Conservation (phyloP, 2,329 filamentous ascomycete species). For the Calonectria ilicicola region DNA sequence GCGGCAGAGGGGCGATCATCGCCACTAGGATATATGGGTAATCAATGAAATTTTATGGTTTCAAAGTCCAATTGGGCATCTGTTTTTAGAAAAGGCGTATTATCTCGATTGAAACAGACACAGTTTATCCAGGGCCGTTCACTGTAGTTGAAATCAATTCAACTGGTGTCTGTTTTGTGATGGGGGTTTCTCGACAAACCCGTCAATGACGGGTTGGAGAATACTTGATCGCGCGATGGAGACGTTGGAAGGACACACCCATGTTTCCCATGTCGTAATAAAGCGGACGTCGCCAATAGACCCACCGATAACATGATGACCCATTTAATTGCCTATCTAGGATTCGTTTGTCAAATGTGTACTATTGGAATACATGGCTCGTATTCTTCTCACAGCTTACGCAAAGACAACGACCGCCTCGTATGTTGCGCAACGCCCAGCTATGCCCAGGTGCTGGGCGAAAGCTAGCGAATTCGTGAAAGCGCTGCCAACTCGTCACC, state of each 20-base stretch:
- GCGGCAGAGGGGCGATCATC: not conserved
- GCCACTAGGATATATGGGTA: not conserved
- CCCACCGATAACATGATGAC: not conserved
- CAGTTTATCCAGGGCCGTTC: too few species aligned
- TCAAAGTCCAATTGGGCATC: too few species aligned
- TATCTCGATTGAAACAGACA: not conserved
- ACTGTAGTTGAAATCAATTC: not conserved
- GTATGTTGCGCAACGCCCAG: too few species aligned
- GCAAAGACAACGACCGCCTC: too few species aligned
- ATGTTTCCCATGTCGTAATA: not conserved
- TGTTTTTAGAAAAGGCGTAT: too few species aligned
- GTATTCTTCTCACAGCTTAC: too few species aligned
- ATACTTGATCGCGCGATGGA: not conserved
- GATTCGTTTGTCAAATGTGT: not conserved
- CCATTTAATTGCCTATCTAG: not conserved
- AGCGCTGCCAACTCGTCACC: not conserved
- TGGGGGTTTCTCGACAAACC: not conserved
- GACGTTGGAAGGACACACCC: not conserved
- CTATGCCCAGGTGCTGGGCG: too few species aligned
- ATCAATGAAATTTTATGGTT: too few species aligned
- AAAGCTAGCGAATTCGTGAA: too few species aligned
- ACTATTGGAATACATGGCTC: too few species aligned
- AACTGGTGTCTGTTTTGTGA: not conserved
- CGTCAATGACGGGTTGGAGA: not conserved
- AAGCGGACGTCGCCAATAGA: not conserved